Evolutionary conservation across 2,329 filamentous ascomycete species (phyloP).

Genomic region (Cytospora schulzeri): DNA sequence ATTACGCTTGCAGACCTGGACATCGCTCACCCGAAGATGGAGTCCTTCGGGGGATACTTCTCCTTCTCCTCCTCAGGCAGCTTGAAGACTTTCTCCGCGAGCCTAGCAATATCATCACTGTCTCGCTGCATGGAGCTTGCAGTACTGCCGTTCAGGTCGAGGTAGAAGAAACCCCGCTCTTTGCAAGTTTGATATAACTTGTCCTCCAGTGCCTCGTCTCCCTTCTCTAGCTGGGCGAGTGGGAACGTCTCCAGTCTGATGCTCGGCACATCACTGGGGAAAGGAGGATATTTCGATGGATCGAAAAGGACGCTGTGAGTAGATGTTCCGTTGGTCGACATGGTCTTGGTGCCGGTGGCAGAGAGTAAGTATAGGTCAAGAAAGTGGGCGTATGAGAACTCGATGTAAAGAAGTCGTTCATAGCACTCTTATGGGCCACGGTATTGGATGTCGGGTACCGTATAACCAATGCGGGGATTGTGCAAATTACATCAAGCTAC

Average conservation of each 20-base stretch:
- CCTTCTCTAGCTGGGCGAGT: slow-evolving; percentile 25
- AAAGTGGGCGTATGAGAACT: too few species aligned
- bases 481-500: too few species aligned
- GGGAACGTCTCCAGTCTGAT: slow-evolving; percentile 28
- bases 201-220: slow-evolving; percentile 23
- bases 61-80: slow-evolving; percentile 27
- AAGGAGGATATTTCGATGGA: slow-evolving; percentile 15
- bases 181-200: slow-evolving; percentile 26
- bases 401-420: too few species aligned
- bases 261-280: slow-evolving; percentile 21
- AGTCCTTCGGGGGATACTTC: slow-evolving; percentile 19
- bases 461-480: too few species aligned
- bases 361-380: too few species aligned
- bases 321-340: slow-evolving; percentile 9
- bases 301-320: slow-evolving; percentile 9
- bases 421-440: too few species aligned
- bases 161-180: slow-evolving; percentile 30
- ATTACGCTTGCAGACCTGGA: not conserved
- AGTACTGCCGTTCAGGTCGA: slow-evolving; percentile 24
- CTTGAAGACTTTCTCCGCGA: slow-evolving; percentile 26
- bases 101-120: slow-evolving; percentile 24
- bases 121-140: slow-evolving; percentile 22
- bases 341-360: not conserved
- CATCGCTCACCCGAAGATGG: slow-evolving; percentile 25
- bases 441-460: too few species aligned